Conservation (phyloP, 345 rosid species). For the Bruguiera parviflora region DNA sequence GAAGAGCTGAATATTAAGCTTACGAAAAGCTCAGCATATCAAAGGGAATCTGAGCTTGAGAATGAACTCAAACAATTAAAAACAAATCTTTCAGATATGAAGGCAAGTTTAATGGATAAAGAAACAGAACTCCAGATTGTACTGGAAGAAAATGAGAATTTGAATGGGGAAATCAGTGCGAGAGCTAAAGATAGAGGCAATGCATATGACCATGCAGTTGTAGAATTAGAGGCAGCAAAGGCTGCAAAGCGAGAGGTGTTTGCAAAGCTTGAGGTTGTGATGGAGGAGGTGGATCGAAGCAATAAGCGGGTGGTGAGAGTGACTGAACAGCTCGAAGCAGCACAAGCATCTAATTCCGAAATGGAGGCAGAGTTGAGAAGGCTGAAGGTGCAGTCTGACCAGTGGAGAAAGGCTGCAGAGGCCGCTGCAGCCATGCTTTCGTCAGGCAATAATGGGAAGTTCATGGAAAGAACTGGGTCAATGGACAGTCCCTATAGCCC, state of each 20-base stretch:
- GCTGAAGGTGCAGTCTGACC: conserved; percentile 89
- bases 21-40: conserved; percentile 26
- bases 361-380: conserved; percentile 82
- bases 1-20: conserved; percentile 52
- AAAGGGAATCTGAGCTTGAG: conserved; percentile 30
- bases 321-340: conserved; percentile 54
- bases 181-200: conserved; percentile 41
- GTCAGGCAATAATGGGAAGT: conserved; percentile 61
- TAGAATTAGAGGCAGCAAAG: conserved; percentile 38
- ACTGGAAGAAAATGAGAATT: conserved; percentile 46
- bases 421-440: conserved; percentile 85
- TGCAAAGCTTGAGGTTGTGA: conserved; percentile 56
- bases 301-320: conserved; percentile 54
- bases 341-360: conserved; percentile 66
- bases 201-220: conserved; percentile 30
- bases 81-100: conserved; percentile 44
- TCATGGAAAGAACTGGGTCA: conserved; percentile 55
- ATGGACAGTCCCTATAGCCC: conserved; percentile 52
- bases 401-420: conserved; percentile 99
- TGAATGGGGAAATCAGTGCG: conserved; percentile 44
- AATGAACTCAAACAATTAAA: conserved; percentile 42
- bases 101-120: conserved; percentile 47
- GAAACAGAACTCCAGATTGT: conserved; percentile 47
- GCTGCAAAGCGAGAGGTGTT: conserved; percentile 55
- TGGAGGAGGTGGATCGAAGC: conserved; percentile 59